Evolutionary conservation across 805 yeast genomes (phyloP).

Genomic region (Candida morakotiae): DNA sequence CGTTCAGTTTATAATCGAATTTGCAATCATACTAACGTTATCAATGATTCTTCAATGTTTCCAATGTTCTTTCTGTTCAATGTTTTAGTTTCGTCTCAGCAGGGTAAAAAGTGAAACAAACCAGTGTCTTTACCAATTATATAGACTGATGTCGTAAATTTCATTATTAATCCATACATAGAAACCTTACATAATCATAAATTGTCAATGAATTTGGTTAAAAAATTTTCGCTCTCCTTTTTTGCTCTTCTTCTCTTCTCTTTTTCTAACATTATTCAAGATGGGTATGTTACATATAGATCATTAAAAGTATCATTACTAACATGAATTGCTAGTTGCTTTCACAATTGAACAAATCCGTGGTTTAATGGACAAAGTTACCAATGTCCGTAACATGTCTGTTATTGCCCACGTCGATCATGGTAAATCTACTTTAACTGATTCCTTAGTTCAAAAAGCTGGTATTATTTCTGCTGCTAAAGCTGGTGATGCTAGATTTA

Average conservation of each 20-base stretch:
- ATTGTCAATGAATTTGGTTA: constrained; percentile 1
- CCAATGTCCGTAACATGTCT: constrained; percentile 99
- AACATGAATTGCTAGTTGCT: constrained; percentile 31
- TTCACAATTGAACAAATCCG: constrained; percentile 81
- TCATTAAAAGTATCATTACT: neutral
- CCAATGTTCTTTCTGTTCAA: too few species aligned
- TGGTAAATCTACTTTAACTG: constrained; percentile 99
- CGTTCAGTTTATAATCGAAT: too few species aligned
- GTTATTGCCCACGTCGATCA: constrained; percentile 99
- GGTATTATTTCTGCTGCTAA: constrained; percentile 99
- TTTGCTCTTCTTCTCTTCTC: constrained; percentile 9
- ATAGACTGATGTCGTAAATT: neutral
- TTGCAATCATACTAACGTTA: too few species aligned
- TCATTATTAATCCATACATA: neutral
- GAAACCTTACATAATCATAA: neutral
- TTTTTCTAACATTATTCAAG: constrained; percentile 6
- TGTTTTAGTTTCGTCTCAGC: too few species aligned
- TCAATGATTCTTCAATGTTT: too few species aligned
- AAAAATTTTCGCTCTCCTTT: constrained; percentile 3
- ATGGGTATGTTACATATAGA: constrained; percentile 9
- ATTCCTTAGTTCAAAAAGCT: constrained; percentile 97
- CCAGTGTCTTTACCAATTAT: too few species aligned
- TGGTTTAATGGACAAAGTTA: constrained; percentile 98
- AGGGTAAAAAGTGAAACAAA: too few species aligned
- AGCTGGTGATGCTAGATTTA: constrained; percentile 99